Percentiles rank a stretch among this genome's conserved stretches.
Conservation (phyloP, 805 yeast genomes). For the Monosporozyma servazzii region DNA sequence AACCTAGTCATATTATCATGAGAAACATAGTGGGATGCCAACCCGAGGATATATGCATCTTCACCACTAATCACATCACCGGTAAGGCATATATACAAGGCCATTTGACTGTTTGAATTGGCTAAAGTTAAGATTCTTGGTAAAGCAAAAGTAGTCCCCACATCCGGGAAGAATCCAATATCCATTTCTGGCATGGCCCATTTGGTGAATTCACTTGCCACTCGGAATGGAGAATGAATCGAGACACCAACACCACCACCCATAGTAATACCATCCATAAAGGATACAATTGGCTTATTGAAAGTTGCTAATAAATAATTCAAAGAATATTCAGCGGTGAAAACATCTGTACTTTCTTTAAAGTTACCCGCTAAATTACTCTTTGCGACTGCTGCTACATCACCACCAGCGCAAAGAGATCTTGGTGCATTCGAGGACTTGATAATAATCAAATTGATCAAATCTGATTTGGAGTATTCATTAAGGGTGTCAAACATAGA, state of each 20-base stretch:
- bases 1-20: slow-evolving; percentile 53
- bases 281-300: slow-evolving; percentile 74
- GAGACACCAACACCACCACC: slow-evolving; percentile 96
- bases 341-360: slow-evolving; percentile 50
- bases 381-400: slow-evolving; percentile 71
- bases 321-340: slow-evolving; percentile 71
- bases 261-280: slow-evolving; percentile 90
- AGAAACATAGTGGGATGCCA: slow-evolving; percentile 85
- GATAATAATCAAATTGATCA: slow-evolving; percentile 57
- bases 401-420: slow-evolving; percentile 95
- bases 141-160: slow-evolving; percentile 84
- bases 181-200: slow-evolving; percentile 98
- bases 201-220: slow-evolving; percentile 85
- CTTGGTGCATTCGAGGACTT: slow-evolving; percentile 43
- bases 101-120: slow-evolving; percentile 58
- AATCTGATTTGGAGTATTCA: slow-evolving; percentile 65
- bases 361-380: slow-evolving; percentile 42
- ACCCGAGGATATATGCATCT: slow-evolving; percentile 76
- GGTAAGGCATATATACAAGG: slow-evolving; percentile 78
- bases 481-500: slow-evolving; percentile 61
- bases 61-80: slow-evolving; percentile 69
- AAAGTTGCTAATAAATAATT: slow-evolving; percentile 75
- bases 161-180: slow-evolving; percentile 94
- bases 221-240: slow-evolving; percentile 83
- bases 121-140: slow-evolving; percentile 46